Conservation (phyloP, 2,329 filamentous ascomycete genomes). For the Pyrenophora graminea region DNA sequence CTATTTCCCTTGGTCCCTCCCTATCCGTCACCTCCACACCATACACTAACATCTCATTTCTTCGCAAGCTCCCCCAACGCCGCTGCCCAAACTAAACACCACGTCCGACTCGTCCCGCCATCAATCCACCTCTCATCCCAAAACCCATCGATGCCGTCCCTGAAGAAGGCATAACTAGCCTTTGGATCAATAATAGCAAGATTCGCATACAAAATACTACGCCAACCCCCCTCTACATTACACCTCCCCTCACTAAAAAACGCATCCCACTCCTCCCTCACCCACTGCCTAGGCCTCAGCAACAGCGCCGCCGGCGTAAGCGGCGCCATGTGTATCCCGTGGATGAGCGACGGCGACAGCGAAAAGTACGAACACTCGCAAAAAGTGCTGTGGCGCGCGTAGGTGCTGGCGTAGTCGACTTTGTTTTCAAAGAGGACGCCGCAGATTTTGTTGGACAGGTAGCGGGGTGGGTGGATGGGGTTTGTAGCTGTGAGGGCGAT, state of each 20-base stretch:
- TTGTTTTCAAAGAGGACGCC: conserved; percentile 90
- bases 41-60: neutral
- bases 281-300: conserved; percentile 70
- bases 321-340: conserved; percentile 83
- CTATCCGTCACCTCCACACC: no score
- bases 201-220: conserved; percentile 81
- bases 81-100: conserved; percentile 42
- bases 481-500: conserved; percentile 79
- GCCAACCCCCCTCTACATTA: conserved; percentile 66
- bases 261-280: conserved; percentile 66
- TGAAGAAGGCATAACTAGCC: conserved; percentile 76
- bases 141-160: conserved; percentile 60
- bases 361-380: conserved; percentile 70
- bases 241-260: conserved; percentile 73
- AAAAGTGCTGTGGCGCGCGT: conserved; percentile 61
- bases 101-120: conserved; percentile 65
- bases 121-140: conserved; percentile 69
- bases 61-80: conserved; percentile 29
- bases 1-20: no score
- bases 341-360: conserved; percentile 64
- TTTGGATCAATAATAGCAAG: conserved; percentile 75
- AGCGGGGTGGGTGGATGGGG: conserved; percentile 71
- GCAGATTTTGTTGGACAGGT: conserved; percentile 73
- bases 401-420: conserved; percentile 87
- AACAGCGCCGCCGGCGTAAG: conserved; percentile 70